A percentile compares a stretch with the other conserved stretches of the same genome.
Evolutionary conservation across 305 asterid genomes (phyloP).

Genomic region (Fraxinus dipetala): DNA sequence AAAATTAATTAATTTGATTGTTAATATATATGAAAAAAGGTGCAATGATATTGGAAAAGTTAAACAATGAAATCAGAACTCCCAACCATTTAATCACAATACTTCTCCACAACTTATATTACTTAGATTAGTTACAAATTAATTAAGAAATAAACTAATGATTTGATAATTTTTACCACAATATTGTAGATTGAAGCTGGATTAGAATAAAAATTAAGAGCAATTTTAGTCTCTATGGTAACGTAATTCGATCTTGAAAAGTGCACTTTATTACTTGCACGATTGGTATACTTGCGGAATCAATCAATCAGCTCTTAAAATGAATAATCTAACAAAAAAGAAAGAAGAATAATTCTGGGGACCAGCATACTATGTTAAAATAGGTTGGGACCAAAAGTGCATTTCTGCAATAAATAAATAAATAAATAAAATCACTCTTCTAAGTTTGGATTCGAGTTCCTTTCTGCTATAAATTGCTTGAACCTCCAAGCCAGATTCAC

Average conservation of each 20-base stretch:
- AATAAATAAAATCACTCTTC: background rate
- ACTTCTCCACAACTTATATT: background rate
- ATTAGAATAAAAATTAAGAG: no score
- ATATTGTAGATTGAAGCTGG: no score
- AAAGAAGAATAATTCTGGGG: background rate
- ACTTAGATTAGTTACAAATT: no score
- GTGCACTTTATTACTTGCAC: no score
- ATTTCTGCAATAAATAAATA: background rate
- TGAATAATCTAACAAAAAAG: background rate
- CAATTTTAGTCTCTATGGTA: background rate
- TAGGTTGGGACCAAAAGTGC: background rate
- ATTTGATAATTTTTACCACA: background rate
- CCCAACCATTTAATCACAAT: background rate
- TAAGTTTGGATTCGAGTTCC: slow-evolving; percentile 4
- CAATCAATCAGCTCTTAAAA: background rate
- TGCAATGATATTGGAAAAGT: background rate
- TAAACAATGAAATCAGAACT: background rate
- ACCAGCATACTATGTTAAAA: background rate
- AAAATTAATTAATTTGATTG: no score
- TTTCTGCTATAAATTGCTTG: slow-evolving; percentile 17
- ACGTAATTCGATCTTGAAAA: no score
- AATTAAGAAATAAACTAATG: background rate
- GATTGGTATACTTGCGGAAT: background rate
- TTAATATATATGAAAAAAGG: background rate
- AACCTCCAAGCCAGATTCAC: background rate